Evolutionary conservation across 2,329 filamentous ascomycete species (phyloP).

Genomic region (Paracamarosporium sp.): DNA sequence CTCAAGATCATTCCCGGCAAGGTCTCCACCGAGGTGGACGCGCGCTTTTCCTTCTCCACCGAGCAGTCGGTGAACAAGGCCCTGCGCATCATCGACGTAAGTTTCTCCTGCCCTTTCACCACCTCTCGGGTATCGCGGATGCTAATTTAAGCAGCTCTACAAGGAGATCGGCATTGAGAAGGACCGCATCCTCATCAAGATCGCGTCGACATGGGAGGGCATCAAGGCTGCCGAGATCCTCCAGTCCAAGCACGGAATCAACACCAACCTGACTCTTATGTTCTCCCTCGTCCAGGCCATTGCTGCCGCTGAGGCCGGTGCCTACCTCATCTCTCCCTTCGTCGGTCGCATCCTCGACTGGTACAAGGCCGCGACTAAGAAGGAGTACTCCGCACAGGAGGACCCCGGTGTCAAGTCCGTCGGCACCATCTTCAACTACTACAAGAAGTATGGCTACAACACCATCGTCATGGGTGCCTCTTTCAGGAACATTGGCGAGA

Average conservation of each 20-base stretch:
- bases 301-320: conserved; percentile 90
- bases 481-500: conserved; percentile 95
- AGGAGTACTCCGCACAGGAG: conserved; percentile 86
- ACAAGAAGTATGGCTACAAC: conserved; percentile 99
- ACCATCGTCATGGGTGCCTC: conserved; percentile 99
- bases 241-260: conserved; percentile 93
- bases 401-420: conserved; percentile 97
- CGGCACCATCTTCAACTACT: conserved; percentile 98
- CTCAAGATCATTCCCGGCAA: conserved; percentile 96
- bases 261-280: conserved; percentile 99
- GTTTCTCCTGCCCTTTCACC: conserved; percentile 33
- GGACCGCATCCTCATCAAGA: conserved; percentile 97
- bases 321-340: conserved; percentile 98
- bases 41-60: conserved; percentile 93
- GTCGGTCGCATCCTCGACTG: conserved; percentile 99
- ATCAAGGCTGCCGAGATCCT: conserved; percentile 98
- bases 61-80: conserved; percentile 94
- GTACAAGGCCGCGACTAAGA: conserved; percentile 96
- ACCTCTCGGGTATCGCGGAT: background rate
- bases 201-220: conserved; percentile 98
- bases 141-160: conserved; percentile 75
- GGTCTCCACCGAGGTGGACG: conserved; percentile 98
- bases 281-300: conserved; percentile 96
- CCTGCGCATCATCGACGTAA: conserved; percentile 92
- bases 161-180: conserved; percentile 89